Base-by-base conservation (phyloP, 805 yeast genomes). In the Kurtzmaniella cleridarum region DNA sequence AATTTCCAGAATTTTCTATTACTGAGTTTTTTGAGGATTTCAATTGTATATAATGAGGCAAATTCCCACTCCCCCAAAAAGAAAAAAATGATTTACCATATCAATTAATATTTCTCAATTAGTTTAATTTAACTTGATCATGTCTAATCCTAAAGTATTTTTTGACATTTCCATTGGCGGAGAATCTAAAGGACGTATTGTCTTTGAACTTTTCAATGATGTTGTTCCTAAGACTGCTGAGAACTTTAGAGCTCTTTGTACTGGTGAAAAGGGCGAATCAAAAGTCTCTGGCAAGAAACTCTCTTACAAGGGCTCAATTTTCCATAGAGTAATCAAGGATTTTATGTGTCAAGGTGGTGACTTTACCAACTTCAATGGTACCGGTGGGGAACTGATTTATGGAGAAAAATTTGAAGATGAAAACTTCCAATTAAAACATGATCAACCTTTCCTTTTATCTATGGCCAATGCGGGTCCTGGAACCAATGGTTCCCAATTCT, bases 401-500 rank as follows among this genome's bases (percentile, higher is more conserved):
- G 73, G 73, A 5, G 71, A 66, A 42, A 68, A 67, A 48, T 89
- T 88, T 64, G 95, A 86, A 55, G 98, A 91, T 59, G 98, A 91
- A 62, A 84, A 83, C 62, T 91, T 93, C 60, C 60, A 71, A 35
- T 58, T 77, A 48, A 76, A 73, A 45, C 98, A 91, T 58, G 88
- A 81, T 47, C 74, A 74, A 53, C 98, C 98, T 39, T 90, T 84
- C 61, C 71, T 93, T 49, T 74, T 91, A 50, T 86, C 95, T 6
- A 93, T 91, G 98, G 98, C 98, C 41, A 91, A 91, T 57, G 86
- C 97, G 3, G 98, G 98, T 13, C 89, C 95, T 42, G 79, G 82
- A 60, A 91, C 98, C 35, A 93, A 93, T 57, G 98, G 98, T 1
- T 88, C 96, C 2, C 98, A 91, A 64, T 93, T 88, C 53, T 91